Conservation (phyloP, 495 filamentous ascomycete species). For the Elasticomyces elasticus region DNA sequence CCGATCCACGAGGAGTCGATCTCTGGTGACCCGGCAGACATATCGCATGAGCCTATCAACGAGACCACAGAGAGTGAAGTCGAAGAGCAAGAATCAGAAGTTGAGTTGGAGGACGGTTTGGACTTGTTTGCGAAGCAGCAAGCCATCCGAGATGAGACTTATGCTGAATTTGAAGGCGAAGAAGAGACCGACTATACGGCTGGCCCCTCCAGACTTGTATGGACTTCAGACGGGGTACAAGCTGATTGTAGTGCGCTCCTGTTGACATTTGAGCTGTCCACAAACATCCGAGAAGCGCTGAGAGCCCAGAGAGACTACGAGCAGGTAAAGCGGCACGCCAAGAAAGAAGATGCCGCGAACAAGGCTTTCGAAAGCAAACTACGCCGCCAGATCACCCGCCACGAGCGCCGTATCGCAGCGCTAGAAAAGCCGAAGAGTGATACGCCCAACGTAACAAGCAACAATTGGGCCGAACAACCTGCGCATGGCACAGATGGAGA, state of each 20-base stretch:
- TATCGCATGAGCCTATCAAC: neutral
- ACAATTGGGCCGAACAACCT: too few relatives aligned
- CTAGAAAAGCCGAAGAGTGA: neutral
- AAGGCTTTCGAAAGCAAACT: neutral
- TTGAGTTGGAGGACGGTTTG: neutral
- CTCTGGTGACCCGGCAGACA: neutral
- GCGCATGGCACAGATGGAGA: too few relatives aligned
- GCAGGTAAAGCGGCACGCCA: neutral
- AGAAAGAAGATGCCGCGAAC: neutral
- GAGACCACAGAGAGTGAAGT: neutral
- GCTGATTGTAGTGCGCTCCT: neutral
- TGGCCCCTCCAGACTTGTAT: neutral
- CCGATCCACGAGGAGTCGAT: neutral
- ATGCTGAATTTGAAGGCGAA: neutral
- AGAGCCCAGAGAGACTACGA: neutral
- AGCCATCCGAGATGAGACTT: neutral
- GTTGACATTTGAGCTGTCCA: neutral
- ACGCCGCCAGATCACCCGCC: neutral
- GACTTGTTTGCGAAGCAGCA: neutral
- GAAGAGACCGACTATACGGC: constrained; percentile 1
- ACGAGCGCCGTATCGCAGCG: neutral
- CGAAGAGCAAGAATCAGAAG: neutral
- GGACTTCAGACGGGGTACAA: neutral
- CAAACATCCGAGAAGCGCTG: neutral
- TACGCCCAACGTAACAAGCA: neutral